These are phyloP conservation scores for Pseudognaphalium luteoalbum DNA, from an alignment of 129 eudicot genomes.

Conservation along the genomic window DNA sequence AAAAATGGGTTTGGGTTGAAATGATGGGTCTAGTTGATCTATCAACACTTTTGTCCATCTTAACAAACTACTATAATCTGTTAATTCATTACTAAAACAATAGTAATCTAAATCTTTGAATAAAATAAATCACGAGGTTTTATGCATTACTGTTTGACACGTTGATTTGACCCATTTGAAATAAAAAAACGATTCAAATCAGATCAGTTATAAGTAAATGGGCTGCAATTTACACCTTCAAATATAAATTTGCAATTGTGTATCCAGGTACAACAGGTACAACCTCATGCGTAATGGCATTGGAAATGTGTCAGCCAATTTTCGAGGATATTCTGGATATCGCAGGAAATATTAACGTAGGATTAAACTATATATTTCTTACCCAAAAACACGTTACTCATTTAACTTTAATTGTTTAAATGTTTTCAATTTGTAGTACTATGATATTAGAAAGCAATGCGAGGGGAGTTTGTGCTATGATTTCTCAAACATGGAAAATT, in stretches of 20 bases:
- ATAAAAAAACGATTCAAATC: background rate
- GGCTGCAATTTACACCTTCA: background rate
- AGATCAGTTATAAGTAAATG: background rate
- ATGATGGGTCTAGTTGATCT: background rate
- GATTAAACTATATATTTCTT: background rate
- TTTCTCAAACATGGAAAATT: slow-evolving; percentile 69
- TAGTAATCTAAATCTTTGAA: background rate
- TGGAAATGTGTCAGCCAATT: slow-evolving; percentile 44
- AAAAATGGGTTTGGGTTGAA: background rate
- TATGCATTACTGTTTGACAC: background rate
- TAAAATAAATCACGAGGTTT: background rate
- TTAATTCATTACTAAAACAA: background rate
- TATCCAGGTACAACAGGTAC: slow-evolving; percentile 49
- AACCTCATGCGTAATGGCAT: slow-evolving; percentile 51
- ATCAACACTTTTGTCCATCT: background rate
- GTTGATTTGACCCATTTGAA: background rate
- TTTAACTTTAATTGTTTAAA: background rate
- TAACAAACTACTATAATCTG: background rate
- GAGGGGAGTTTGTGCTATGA: slow-evolving; percentile 76
- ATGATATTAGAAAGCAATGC: slow-evolving; percentile 75
- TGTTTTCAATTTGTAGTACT: slow-evolving; percentile 46
- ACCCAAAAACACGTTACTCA: background rate
- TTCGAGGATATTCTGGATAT: slow-evolving; percentile 47
- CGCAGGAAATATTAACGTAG: slow-evolving; percentile 58
- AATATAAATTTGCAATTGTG: background rate